Evolutionary conservation across 106 monocot genomes (phyloP), one percentile per base, ranked within the genome.

Genomic region (Allium fistulosum): DNA sequence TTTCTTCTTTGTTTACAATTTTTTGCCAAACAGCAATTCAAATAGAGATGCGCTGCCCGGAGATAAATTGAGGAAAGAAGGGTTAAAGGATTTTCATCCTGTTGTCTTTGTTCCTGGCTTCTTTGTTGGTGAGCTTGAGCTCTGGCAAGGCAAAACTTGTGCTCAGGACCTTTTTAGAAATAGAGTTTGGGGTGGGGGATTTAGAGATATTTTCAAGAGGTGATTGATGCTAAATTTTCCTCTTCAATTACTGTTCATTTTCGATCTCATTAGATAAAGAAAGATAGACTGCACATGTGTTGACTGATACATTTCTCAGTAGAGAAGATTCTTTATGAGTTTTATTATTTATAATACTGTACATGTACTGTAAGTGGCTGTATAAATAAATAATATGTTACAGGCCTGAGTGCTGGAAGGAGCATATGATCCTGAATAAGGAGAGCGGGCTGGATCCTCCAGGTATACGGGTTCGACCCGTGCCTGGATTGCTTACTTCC

Each of bases 371-470:
- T 37, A 37, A 37, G 37, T 5, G 5, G 37, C 37, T 37, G 37
- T 37, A 37, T 37, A 37, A 37, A 37, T 5, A 37, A 37, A 37
- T 37, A 37, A 37, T 37, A 37, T 37, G 37, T 37, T 65, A n/a
- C 62, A 81, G 86, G 17, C 81, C 86, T 16, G 67, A 67, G 51
- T 86, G 86, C 69, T 86, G 86, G 86, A 62, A 76, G 47, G 86
- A 86, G 12, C 86, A 86, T 58, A 82, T 86, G 86, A 63, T 65
- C 0, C 46, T 86, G 60, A 81, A 86, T 50, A 86, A 82, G 72
- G 86, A 82, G 65, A 81, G 81, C 37, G 86, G 86, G 17, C 68
- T 82, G 59, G 86, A 86, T 73, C 81, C 86, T 52, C 79, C 86
- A 37, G 79, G 76, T 15, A 75, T 86, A 59, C 75, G 81, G 66